These are phyloP conservation scores for Eucalyptus sideroxylon DNA, from an alignment of 345 rosid species.

Conservation along the genomic window DNA sequence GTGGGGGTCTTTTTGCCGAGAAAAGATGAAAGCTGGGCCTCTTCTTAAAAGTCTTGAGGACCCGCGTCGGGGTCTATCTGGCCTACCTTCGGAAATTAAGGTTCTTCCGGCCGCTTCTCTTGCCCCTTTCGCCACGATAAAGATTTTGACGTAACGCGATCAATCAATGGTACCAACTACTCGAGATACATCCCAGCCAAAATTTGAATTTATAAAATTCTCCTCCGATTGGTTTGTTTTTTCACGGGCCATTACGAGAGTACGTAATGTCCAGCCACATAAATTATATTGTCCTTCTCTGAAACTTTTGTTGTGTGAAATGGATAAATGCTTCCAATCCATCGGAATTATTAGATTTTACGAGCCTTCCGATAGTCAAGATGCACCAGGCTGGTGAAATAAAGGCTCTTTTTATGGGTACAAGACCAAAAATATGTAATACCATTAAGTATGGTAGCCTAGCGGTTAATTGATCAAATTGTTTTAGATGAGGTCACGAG, in stretches of 20 bases:
- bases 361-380: neutral
- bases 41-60: neutral
- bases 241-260: neutral
- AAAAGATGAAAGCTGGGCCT: neutral
- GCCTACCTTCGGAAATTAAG: neutral
- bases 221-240: neutral
- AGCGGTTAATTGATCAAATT: neutral
- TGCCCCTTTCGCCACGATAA: neutral
- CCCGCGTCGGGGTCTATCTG: neutral
- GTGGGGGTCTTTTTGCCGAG: neutral
- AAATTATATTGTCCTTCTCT: neutral
- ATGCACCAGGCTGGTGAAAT: neutral
- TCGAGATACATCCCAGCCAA: neutral
- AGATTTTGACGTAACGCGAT: neutral
- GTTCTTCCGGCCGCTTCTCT: neutral
- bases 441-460: neutral
- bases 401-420: neutral
- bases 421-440: neutral
- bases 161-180: neutral
- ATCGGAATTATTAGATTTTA: neutral
- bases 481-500: rapidly evolving
- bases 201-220: neutral
- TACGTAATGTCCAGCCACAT: rapidly evolving
- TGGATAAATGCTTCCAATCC: neutral
- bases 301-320: neutral